A percentile compares a stretch with the other conserved stretches of the same genome.
These are phyloP conservation scores for Leishmania turanica DNA, from an alignment of 208 protist species.

Conservation along the genomic window DNA sequence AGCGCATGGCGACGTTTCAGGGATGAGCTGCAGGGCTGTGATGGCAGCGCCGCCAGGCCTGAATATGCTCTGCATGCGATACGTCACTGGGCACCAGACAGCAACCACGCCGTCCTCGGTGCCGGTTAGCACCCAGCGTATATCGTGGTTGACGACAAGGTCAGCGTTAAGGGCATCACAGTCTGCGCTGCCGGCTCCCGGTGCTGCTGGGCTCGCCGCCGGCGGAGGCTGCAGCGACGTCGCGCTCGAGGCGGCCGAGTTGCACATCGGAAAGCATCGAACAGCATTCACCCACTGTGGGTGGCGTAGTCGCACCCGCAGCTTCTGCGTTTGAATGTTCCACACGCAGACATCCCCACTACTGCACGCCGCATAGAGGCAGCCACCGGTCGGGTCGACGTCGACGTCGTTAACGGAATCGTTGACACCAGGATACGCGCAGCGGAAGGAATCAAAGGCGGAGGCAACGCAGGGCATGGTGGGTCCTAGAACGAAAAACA, in stretches of 20 bases:
- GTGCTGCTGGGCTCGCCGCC: neutral
- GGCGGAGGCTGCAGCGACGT: neutral
- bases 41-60: conserved; percentile 24
- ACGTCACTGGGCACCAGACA: conserved; percentile 47
- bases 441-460: conserved; percentile 33
- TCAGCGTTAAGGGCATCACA: neutral
- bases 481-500: neutral
- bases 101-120: conserved; percentile 46
- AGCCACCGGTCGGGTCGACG: conserved; percentile 35
- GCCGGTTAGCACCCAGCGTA: conserved; percentile 39
- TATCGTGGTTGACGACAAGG: neutral
- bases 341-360: conserved; percentile 43
- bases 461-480: conserved; percentile 12
- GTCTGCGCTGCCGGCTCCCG: neutral
- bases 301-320: conserved; percentile 35
- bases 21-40: conserved; percentile 33
- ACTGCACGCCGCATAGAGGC: conserved; percentile 49
- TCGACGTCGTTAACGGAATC: conserved; percentile 47
- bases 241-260: conserved; percentile 20
- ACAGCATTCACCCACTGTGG: conserved; percentile 48
- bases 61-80: conserved; percentile 28
- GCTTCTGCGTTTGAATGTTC: conserved; percentile 32
- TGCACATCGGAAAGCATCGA: conserved; percentile 42
- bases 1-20: neutral
- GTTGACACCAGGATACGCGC: conserved; percentile 29